Evolutionary conservation across 768 basidiomycete genomes (phyloP).

Genomic region (Tylopilus vinaceipallidus): DNA sequence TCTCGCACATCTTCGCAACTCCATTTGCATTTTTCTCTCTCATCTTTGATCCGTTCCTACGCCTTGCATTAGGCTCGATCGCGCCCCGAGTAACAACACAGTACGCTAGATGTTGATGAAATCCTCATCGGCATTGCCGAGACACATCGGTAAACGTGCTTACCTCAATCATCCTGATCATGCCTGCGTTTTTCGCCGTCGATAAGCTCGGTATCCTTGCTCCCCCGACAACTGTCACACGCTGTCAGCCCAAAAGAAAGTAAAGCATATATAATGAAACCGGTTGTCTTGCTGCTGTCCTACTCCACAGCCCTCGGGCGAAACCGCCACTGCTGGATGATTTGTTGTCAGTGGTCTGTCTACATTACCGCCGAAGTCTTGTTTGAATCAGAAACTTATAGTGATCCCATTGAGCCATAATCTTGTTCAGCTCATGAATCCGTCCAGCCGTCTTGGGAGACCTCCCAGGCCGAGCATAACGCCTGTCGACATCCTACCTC

Average conservation of each 20-base stretch:
- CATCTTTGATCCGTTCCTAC: not conserved
- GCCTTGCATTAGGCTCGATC: conserved; percentile 64
- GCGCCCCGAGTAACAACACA: conserved; percentile 69
- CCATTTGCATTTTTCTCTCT: not conserved
- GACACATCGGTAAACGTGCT: conserved; percentile 33
- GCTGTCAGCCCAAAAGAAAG: conserved; percentile 26
- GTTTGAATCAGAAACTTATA: conserved; percentile 5
- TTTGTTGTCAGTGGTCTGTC: conserved; percentile 75
- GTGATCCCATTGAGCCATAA: not conserved
- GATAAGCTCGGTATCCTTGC: conserved; percentile 48
- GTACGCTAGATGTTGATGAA: conserved; percentile 50
- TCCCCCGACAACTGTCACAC: conserved; percentile 9
- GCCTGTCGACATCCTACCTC: too few species aligned
- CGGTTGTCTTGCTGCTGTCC: conserved; percentile 36
- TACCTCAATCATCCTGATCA: too few species aligned
- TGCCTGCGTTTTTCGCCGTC: conserved; percentile 63
- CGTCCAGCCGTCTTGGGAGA: conserved; percentile 1
- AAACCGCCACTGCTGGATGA: conserved; percentile 71
- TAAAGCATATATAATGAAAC: conserved; percentile 41
- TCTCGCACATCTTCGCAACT: conserved; percentile 56
- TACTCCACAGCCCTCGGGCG: conserved; percentile 55
- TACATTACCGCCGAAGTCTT: conserved; percentile 54
- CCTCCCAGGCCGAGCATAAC: too few species aligned
- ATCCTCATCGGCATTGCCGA: conserved; percentile 48
- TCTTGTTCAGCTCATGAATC: not conserved